Evolutionary conservation across 352 stramenopile species (phyloP), one percentile per base, ranked within the genome.

Genomic region (Globisporangium apiculatum): DNA sequence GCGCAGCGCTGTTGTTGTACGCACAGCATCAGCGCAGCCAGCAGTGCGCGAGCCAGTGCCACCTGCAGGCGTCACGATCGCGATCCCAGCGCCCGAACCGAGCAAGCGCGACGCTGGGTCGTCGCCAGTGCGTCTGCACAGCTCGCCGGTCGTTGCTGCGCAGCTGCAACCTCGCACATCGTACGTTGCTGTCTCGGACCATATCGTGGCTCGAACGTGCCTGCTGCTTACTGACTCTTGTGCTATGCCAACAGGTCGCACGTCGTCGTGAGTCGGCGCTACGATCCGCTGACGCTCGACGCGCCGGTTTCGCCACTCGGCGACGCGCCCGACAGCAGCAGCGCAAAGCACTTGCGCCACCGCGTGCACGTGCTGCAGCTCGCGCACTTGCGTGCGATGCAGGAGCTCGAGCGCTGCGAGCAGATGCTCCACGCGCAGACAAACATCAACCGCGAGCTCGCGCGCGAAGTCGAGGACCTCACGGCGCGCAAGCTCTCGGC

Each of bases 351-450:
- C 48, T 64, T 92, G 17, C 69, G 75, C 43, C 86, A 90, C 58
- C 78, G 82, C 18, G 73, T 97, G 7, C 88, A 98, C 48, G 76
- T 91, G 53, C 71, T 97, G 14, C 89, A 97, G 56, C 74, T 97
- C 14, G 76, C 81, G 14, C 91, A 98, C 56, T 68, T 97, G 6
- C 91, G 94, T 49, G 72, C 91, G 8, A 90, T 89, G 56, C 87
- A 95, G 54, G 93, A 98, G 56, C 68, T 97, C 9, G 93, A 98
- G 67, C 72, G 92, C 2, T 89, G 88, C 46, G 93, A 98, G 57
- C 89, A 94, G 64, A 98, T 98, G 91, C 75, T 98, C 10, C 87
- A 97, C 43, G 89, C 89, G 3, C 93, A 98, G 66, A 96, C 84
- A n/a, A 91, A 83, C 48, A 98, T 98, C 66, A 98, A 98, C 60